Evolutionary conservation across 2,329 filamentous ascomycete genomes (phyloP).

Genomic region (Neoarthrinium moseri): DNA sequence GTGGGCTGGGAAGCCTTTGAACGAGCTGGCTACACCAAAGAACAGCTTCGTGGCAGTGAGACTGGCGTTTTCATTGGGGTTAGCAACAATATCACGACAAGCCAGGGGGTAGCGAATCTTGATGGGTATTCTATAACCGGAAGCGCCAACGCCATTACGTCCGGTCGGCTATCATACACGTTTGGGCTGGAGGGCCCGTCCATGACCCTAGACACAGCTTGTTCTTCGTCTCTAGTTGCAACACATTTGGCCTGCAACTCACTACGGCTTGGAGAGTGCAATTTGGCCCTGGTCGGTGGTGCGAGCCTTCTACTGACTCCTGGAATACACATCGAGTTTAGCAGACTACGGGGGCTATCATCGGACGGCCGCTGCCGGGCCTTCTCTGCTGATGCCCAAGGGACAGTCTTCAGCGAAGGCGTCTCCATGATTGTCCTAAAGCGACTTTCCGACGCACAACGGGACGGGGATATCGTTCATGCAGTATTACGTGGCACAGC

Average conservation of each 20-base stretch:
- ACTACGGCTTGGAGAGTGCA: constrained; percentile 19
- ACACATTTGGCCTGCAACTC: constrained; percentile 20
- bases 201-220: constrained; percentile 26
- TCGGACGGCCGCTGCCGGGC: constrained; percentile 17
- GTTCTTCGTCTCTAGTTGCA: constrained; percentile 19
- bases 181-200: constrained; percentile 23
- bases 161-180: constrained; percentile 23
- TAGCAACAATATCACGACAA: constrained; percentile 17
- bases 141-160: constrained; percentile 20
- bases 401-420: constrained; percentile 19
- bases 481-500: constrained; percentile 19
- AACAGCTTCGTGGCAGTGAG: constrained; percentile 20
- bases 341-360: constrained; percentile 15
- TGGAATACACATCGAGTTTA: constrained; percentile 19
- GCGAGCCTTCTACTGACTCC: constrained; percentile 18
- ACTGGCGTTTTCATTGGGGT: constrained; percentile 25
- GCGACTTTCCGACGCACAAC: constrained; percentile 18
- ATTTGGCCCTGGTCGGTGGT: constrained; percentile 18
- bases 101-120: constrained; percentile 15
- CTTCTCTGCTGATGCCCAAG: constrained; percentile 17
- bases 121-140: constrained; percentile 25
- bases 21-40: constrained; percentile 21
- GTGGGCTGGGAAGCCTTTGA: constrained; percentile 25
- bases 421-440: constrained; percentile 17
- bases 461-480: constrained; percentile 17